phyloP scores from a whole-genome alignment of 495 filamentous ascomycete species.

The Talaromyces stipitatus region DNA sequence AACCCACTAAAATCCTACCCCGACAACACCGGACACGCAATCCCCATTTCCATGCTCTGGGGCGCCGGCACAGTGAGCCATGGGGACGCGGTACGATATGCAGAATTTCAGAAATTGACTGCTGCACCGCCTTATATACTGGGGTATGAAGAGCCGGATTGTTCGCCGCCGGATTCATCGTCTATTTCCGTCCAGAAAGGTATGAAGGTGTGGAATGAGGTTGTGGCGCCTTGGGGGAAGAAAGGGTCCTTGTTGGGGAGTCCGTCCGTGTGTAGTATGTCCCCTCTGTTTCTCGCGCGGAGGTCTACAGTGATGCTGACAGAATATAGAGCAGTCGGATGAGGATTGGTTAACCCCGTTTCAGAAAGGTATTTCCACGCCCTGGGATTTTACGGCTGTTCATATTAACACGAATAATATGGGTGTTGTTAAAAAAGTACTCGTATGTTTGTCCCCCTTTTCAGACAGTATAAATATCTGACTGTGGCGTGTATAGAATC shows the following conservation, averaged over 20 bases:
- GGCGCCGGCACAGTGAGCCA: slow-evolving; percentile 3
- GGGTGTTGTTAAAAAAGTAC: slow-evolving; percentile 12
- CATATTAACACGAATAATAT: slow-evolving; percentile 18
- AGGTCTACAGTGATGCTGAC: not conserved
- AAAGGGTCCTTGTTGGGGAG: slow-evolving; percentile 12
- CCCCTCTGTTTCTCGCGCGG: not conserved
- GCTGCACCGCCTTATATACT: slow-evolving; percentile 15
- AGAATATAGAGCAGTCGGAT: slow-evolving; percentile 11
- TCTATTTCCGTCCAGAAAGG: slow-evolving; percentile 12
- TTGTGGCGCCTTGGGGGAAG: slow-evolving; percentile 11
- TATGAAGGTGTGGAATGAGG: slow-evolving; percentile 12
- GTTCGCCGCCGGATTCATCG: slow-evolving; percentile 13
- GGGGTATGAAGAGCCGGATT: slow-evolving; percentile 23
- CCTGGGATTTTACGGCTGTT: slow-evolving; percentile 18
- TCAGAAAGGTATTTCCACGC: not conserved
- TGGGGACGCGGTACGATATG: slow-evolving; percentile 9
- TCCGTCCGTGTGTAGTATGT: slow-evolving; percentile 12
- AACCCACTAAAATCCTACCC: not conserved
- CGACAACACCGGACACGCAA: not conserved
- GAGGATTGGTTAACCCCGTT: slow-evolving; percentile 19
- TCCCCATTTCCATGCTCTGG: not conserved
- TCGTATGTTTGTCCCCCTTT: slow-evolving; percentile 6
- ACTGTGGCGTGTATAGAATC: not conserved
- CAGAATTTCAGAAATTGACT: slow-evolving; percentile 10
- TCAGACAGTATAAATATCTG: not conserved